Evolutionary conservation across 306 rosid species (phyloP).

Genomic region (Malus orientalis): DNA sequence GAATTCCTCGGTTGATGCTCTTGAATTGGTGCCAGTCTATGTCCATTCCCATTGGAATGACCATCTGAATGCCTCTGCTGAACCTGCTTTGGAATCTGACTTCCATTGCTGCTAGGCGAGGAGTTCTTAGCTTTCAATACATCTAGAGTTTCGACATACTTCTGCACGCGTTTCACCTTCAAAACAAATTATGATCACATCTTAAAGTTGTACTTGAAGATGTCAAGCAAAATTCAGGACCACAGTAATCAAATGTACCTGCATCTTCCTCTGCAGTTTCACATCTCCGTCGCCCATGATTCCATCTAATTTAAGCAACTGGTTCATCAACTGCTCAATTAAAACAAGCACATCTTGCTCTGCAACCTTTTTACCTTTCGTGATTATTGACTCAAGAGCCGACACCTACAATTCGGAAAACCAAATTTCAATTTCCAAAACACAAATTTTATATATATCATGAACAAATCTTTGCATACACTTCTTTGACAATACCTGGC

Average conservation of each 20-base stretch:
- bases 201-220: neutral
- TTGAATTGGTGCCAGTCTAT: constrained; percentile 36
- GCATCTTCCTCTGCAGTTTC: constrained; percentile 95
- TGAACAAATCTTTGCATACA: neutral
- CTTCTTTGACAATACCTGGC: constrained; percentile 38
- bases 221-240: neutral
- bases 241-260: constrained; percentile 35
- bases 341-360: constrained; percentile 66
- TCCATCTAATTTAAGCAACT: constrained; percentile 77
- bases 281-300: constrained; percentile 84
- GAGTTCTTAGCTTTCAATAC: constrained; percentile 68
- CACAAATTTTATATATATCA: neutral
- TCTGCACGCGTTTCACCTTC: constrained; percentile 92
- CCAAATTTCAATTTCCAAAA: constrained; percentile 15
- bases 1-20: constrained; percentile 35
- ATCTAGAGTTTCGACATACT: constrained; percentile 86
- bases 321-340: constrained; percentile 82
- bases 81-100: constrained; percentile 16
- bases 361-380: constrained; percentile 71
- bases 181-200: neutral
- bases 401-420: constrained; percentile 53
- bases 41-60: constrained; percentile 45
- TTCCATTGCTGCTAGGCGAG: constrained; percentile 31
- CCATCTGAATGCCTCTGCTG: constrained; percentile 24
- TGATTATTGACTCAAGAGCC: constrained; percentile 68